Conservation (phyloP, 768 basidiomycete genomes). For the Dioszegia hungarica region DNA sequence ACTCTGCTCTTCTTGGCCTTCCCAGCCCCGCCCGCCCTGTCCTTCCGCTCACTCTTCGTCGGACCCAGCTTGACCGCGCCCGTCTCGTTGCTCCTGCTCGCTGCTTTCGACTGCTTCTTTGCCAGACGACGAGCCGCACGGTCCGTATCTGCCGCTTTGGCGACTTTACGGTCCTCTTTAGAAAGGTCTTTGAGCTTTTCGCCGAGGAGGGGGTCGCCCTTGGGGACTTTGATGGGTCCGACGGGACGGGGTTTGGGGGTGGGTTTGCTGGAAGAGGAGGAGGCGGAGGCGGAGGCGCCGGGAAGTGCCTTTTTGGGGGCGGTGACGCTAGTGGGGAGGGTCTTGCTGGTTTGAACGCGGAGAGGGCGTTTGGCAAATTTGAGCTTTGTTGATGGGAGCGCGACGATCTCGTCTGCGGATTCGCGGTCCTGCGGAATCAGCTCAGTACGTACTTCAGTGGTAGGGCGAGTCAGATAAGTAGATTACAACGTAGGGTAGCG, state of each 20-base stretch:
- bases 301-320: conserved; percentile 16
- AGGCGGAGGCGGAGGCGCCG: conserved; percentile 25
- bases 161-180: conserved; percentile 79
- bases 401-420: conserved; percentile 88
- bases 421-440: conserved; percentile 63
- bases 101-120: conserved; percentile 64
- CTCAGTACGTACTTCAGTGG: background rate
- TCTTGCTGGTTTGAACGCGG: conserved; percentile 85
- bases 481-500: too few species aligned
- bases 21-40: conserved; percentile 23
- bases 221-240: conserved; percentile 54
- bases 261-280: background rate
- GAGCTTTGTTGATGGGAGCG: conserved; percentile 68
- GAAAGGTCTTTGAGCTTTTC: conserved; percentile 68
- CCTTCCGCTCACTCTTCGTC: conserved; percentile 25
- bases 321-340: conserved; percentile 50
- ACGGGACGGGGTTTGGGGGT: conserved; percentile 13
- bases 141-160: conserved; percentile 72
- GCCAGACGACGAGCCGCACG: conserved; percentile 77
- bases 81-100: conserved; percentile 31
- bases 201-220: conserved; percentile 78
- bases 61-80: conserved; percentile 45
- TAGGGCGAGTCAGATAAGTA: background rate
- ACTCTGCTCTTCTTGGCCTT: conserved; percentile 49
- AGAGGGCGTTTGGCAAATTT: conserved; percentile 90